Conservation (phyloP, 768 basidiomycete species). For the Paxillus rubicundulus region DNA sequence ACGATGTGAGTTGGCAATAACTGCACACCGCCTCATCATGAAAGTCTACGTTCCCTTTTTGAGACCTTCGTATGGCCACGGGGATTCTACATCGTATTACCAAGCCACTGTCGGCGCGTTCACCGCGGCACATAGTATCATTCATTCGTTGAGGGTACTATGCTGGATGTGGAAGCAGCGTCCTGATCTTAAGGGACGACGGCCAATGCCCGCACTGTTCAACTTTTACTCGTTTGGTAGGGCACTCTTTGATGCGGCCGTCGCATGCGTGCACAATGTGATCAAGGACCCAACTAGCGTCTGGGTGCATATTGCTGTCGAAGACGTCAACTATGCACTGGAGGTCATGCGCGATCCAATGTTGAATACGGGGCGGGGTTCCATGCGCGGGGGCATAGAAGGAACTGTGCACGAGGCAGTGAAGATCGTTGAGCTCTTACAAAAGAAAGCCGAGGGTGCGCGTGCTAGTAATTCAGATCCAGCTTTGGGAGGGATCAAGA, state of each 20-base stretch:
- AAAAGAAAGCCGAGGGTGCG: conserved; percentile 39
- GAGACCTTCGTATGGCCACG: conserved; percentile 30
- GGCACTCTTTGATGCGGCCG: conserved; percentile 63
- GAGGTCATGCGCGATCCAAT: conserved; percentile 40
- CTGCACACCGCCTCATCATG: conserved; percentile 59
- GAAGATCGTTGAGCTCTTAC: conserved; percentile 38
- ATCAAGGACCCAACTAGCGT: conserved; percentile 50
- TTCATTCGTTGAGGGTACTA: conserved; percentile 48
- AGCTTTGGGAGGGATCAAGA: conserved; percentile 35
- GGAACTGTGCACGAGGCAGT: conserved; percentile 37
- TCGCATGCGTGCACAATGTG: conserved; percentile 61
- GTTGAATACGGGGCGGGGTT: conserved; percentile 30
- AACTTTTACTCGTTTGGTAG: conserved; percentile 60
- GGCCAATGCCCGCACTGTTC: conserved; percentile 44
- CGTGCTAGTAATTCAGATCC: conserved; percentile 14
- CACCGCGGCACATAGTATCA: conserved; percentile 63
- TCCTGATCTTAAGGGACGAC: conserved; percentile 30
- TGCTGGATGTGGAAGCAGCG: conserved; percentile 40
- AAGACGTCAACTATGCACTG: conserved; percentile 44
- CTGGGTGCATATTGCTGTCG: conserved; percentile 46
- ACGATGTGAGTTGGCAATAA: conserved; percentile 57
- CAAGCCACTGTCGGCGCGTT: conserved; percentile 58
- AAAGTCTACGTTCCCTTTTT: conserved; percentile 71
- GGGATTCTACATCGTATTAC: conserved; percentile 36
- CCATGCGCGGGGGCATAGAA: conserved; percentile 34